Conservation (phyloP, 2,329 filamentous ascomycete genomes). For the Cladosporium sp. region DNA sequence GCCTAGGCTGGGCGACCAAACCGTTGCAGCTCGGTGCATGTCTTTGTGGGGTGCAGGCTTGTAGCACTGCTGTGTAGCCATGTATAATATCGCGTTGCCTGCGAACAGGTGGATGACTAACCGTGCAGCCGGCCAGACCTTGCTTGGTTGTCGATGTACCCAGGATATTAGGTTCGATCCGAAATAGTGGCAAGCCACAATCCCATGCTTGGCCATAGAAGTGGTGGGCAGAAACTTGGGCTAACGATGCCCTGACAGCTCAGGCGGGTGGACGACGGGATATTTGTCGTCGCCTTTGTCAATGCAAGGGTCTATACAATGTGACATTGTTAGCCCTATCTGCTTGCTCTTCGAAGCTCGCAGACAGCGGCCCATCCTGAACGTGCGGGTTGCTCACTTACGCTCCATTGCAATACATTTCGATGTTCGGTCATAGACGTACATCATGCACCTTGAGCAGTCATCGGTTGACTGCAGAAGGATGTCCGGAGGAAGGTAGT, state of each 20-base stretch:
- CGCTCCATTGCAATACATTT: not conserved
- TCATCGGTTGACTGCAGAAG: not conserved
- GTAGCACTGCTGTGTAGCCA: not conserved
- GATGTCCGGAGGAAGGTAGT: not conserved
- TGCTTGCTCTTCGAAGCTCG: not conserved
- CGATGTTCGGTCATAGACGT: not conserved
- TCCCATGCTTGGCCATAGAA: not conserved
- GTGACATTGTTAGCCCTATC: not conserved
- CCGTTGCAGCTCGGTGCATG: constrained; percentile 1
- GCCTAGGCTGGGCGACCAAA: not conserved
- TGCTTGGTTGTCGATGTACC: not conserved
- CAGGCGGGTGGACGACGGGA: not conserved
- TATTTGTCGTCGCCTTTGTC: not conserved
- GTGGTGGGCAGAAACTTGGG: not conserved
- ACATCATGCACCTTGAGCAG: not conserved
- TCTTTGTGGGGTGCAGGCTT: constrained; percentile 6
- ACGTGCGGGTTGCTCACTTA: no score
- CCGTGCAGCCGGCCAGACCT: not conserved
- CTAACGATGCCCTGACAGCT: not conserved
- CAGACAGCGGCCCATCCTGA: no score
- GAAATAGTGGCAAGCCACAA: not conserved
- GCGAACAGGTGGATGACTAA: not conserved
- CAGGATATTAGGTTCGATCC: constrained; percentile 8
- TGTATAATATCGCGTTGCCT: not conserved
- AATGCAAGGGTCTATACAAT: not conserved